phyloP scores from a whole-genome alignment of 2,329 filamentous ascomycete species.

The Ilyonectria mors-panacis region DNA sequence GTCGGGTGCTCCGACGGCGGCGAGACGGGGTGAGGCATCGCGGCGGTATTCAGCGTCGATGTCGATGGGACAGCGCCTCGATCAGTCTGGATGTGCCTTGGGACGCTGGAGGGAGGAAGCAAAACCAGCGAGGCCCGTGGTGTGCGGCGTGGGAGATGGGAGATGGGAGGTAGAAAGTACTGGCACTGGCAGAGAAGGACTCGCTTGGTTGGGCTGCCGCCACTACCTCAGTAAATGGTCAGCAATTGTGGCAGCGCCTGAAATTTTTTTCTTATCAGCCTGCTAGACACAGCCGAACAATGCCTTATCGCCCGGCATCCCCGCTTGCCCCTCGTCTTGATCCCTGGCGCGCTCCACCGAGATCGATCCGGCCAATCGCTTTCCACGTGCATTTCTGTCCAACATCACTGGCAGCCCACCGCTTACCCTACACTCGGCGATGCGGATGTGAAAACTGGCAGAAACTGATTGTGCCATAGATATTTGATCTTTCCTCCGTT shows the following conservation, averaged over 20 bases:
- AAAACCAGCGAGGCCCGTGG: constrained; percentile 48
- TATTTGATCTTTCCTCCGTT: neutral
- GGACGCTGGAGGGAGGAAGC: constrained; percentile 29
- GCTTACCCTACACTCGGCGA: constrained; percentile 14
- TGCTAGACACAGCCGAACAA: constrained; percentile 15
- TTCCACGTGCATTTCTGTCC: constrained; percentile 44
- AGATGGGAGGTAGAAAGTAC: constrained; percentile 3
- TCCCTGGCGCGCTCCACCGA: constrained; percentile 27
- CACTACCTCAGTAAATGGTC: constrained; percentile 18
- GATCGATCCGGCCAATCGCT: constrained; percentile 21
- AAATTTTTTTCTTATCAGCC: constrained; percentile 34
- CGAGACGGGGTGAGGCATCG: constrained; percentile 66
- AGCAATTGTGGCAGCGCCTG: constrained; percentile 24
- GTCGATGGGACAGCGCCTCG: constrained; percentile 39
- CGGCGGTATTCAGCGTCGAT: constrained; percentile 32
- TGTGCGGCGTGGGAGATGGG: constrained; percentile 17
- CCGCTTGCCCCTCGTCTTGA: constrained; percentile 21
- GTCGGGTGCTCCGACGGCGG: constrained; percentile 56
- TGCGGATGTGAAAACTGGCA: neutral
- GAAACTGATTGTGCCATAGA: neutral
- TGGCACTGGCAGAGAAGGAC: constrained; percentile 4
- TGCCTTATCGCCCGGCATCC: constrained; percentile 37
- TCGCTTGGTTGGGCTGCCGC: constrained; percentile 24
- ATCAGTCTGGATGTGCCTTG: constrained; percentile 24
- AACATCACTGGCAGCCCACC: constrained; percentile 31